phyloP scores from a whole-genome alignment of 1,284 basidiomycete genomes.

The Tilletia horrida region DNA sequence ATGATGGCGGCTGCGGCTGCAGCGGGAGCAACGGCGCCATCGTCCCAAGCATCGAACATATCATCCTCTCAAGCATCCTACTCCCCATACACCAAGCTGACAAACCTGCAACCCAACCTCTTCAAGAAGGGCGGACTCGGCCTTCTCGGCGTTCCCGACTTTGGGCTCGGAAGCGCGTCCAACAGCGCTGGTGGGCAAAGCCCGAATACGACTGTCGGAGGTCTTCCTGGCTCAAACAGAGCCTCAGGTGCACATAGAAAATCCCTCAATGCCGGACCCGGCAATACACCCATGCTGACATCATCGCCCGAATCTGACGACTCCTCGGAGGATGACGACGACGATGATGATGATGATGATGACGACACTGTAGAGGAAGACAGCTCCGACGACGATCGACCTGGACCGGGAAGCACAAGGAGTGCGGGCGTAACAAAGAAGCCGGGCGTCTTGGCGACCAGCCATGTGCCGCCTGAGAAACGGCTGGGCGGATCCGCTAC shows the following conservation, averaged over 20 bases:
- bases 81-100: conserved; percentile 8
- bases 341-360: not conserved
- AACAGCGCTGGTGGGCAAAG: no score
- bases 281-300: no score
- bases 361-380: conserved; percentile 8
- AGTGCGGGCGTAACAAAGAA: not conserved
- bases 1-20: not conserved
- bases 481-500: conserved; percentile 1
- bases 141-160: not conserved
- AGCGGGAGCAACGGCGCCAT: not conserved
- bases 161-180: not conserved
- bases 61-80: not conserved
- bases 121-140: not conserved
- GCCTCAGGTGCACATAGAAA: no score
- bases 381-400: conserved; percentile 10
- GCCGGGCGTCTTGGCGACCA: not conserved
- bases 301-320: no score
- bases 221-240: no score
- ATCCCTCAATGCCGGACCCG: no score
- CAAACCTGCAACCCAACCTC: not conserved
- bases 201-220: no score
- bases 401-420: not conserved
- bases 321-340: no score
- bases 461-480: conserved; percentile 12
- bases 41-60: not conserved